A percentile compares a stretch with the other conserved stretches of the same genome.
Conservation (phyloP, 805 yeast species). For the Kodamaea hsintzibuensis region DNA sequence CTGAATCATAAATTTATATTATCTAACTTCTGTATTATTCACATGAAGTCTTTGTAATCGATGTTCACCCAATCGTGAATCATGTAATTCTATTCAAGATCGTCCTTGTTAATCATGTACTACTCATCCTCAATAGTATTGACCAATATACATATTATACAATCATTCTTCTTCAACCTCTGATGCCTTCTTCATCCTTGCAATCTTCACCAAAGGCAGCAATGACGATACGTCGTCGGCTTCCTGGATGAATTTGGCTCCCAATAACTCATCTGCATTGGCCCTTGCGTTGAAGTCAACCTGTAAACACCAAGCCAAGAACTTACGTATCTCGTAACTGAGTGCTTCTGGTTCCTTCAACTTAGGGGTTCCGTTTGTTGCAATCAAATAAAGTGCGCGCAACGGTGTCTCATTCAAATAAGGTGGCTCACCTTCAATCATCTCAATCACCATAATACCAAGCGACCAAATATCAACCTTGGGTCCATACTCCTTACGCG, state of each 20-base stretch:
- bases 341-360: constrained; percentile 85
- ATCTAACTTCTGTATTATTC: neutral
- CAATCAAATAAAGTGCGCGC: constrained; percentile 89
- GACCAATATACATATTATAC: constrained; percentile 1
- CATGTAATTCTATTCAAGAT: too few relatives aligned
- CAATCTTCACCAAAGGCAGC: constrained; percentile 73
- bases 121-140: constrained; percentile 1
- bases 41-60: too few relatives aligned
- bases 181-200: constrained; percentile 60
- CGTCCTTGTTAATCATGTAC: neutral
- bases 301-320: constrained; percentile 74
- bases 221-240: constrained; percentile 63
- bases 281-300: constrained; percentile 84
- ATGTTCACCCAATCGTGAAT: too few relatives aligned
- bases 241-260: constrained; percentile 61
- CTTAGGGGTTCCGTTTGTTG: constrained; percentile 95
- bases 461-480: constrained; percentile 97
- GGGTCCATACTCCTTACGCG: constrained; percentile 92
- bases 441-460: constrained; percentile 97
- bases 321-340: constrained; percentile 62
- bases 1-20: neutral
- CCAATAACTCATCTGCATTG: constrained; percentile 69
- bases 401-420: constrained; percentile 94
- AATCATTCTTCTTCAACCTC: constrained; percentile 21
- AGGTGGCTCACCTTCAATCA: constrained; percentile 99